These are phyloP conservation scores for Malassezia dermatis DNA, from an alignment of 1,284 basidiomycete species.

Conservation along the genomic window DNA sequence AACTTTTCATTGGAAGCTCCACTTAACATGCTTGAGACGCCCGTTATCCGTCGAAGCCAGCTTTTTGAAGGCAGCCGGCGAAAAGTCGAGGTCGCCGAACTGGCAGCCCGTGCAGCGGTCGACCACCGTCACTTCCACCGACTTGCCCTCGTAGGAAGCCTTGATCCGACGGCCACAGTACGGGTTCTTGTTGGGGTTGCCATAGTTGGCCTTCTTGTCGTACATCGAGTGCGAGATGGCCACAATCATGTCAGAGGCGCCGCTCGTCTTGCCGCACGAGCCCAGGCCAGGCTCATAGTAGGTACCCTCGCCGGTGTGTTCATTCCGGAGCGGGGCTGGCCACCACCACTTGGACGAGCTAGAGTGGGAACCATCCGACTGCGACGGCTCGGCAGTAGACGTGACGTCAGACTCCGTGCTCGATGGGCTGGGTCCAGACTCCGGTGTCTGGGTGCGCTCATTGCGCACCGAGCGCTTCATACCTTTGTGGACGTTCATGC, in stretches of 20 bases:
- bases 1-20: no score
- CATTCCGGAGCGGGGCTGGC: not conserved
- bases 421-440: not conserved
- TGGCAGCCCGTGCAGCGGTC: constrained; percentile 36
- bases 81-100: constrained; percentile 32
- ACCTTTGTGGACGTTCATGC: not conserved
- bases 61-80: constrained; percentile 25
- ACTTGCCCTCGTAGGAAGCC: constrained; percentile 32
- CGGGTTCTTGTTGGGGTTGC: constrained; percentile 39
- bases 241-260: constrained; percentile 33
- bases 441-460: not conserved
- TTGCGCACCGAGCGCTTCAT: not conserved
- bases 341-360: not conserved
- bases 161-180: constrained; percentile 39
- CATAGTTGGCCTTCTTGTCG: constrained; percentile 23
- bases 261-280: constrained; percentile 32
- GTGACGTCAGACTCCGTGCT: not conserved
- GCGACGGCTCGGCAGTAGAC: not conserved
- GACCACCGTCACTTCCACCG: constrained; percentile 28
- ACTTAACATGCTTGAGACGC: constrained; percentile 24
- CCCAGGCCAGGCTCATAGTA: constrained; percentile 38
- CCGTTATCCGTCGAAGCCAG: constrained; percentile 24
- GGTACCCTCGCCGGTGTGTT: constrained; percentile 30
- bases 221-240: constrained; percentile 32
- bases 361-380: not conserved